Evolutionary conservation across 2,329 filamentous ascomycete species (phyloP).

Genomic region (Raffaelea ambrosiae): DNA sequence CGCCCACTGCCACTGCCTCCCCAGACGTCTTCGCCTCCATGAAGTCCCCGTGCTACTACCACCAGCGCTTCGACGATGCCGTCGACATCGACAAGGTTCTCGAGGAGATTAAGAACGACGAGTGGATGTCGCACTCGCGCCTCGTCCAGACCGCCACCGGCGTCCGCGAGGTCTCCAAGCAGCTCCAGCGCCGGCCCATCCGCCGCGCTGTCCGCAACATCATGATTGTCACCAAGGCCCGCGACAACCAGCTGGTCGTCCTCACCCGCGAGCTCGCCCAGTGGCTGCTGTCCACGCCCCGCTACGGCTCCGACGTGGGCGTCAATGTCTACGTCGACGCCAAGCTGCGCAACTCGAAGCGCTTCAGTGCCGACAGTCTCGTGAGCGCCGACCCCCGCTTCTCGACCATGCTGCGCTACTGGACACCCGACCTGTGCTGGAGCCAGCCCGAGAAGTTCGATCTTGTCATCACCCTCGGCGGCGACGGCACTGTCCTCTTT

Average conservation of each 20-base stretch:
- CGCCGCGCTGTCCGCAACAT: conserved; percentile 86
- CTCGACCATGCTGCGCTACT: conserved; percentile 80
- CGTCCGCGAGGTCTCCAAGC: conserved; percentile 91
- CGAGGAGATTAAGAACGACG: conserved; percentile 84
- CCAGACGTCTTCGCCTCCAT: conserved; percentile 28
- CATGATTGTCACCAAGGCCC: conserved; percentile 98
- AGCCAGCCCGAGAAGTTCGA: conserved; percentile 91
- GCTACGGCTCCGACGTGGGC: conserved; percentile 82
- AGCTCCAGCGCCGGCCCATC: conserved; percentile 85
- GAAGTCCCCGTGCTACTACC: conserved; percentile 94
- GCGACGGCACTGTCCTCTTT: conserved; percentile 80
- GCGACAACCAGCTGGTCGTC: conserved; percentile 86
- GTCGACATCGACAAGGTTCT: conserved; percentile 92
- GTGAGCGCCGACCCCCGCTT: conserved; percentile 68
- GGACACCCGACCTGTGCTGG: conserved; percentile 95
- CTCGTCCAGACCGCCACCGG: conserved; percentile 92
- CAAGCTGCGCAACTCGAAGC: conserved; percentile 79
- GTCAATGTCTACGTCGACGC: conserved; percentile 98
- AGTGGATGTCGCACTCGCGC: conserved; percentile 86
- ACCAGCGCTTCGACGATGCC: conserved; percentile 91
- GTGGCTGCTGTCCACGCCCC: conserved; percentile 82
- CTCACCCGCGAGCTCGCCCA: conserved; percentile 79
- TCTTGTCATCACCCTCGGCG: conserved; percentile 79
- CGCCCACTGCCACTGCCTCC: conserved; percentile 24
- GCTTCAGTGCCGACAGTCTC: conserved; percentile 71